Percentiles rank a stretch among this genome's conserved stretches.
Evolutionary conservation across 805 yeast genomes (phyloP).

Genomic region (Metschnikowia koreensis): DNA sequence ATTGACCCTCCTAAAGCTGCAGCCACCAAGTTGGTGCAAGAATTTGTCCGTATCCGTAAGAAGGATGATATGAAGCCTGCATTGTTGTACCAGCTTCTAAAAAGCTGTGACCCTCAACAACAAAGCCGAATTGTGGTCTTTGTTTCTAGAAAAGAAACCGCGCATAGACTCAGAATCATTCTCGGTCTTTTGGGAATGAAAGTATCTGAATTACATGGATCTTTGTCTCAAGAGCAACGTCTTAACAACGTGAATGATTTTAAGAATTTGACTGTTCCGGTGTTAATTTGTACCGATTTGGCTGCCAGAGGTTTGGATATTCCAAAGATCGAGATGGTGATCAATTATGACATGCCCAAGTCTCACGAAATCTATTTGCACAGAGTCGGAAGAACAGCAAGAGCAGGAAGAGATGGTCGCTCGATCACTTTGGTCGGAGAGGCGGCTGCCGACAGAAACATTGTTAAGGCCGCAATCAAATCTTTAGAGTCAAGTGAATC

Average conservation of each 20-base stretch:
- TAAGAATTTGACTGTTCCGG: slow-evolving; percentile 78
- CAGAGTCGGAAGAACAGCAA: slow-evolving; percentile 98
- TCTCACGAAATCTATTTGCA: slow-evolving; percentile 88
- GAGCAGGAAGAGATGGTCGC: slow-evolving; percentile 96
- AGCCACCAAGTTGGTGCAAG: slow-evolving; percentile 86
- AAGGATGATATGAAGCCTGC: slow-evolving; percentile 85
- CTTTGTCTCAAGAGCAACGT: slow-evolving; percentile 90
- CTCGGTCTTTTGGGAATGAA: slow-evolving; percentile 72
- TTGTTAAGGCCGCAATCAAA: slow-evolving; percentile 88
- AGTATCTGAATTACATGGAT: slow-evolving; percentile 80
- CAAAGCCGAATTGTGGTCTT: slow-evolving; percentile 82
- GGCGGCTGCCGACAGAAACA: slow-evolving; percentile 75
- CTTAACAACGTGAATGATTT: slow-evolving; percentile 77
- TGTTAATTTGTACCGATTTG: slow-evolving; percentile 91
- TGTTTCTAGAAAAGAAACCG: slow-evolving; percentile 87
- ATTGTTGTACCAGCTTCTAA: slow-evolving; percentile 66
- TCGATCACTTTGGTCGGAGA: slow-evolving; percentile 95
- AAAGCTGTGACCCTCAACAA: slow-evolving; percentile 58
- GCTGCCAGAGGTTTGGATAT: slow-evolving; percentile 99
- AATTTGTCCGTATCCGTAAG: slow-evolving; percentile 90
- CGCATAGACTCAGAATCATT: slow-evolving; percentile 78
- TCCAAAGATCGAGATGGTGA: slow-evolving; percentile 92
- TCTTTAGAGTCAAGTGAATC: slow-evolving; percentile 44
- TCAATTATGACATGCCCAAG: slow-evolving; percentile 95
- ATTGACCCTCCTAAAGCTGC: slow-evolving; percentile 95